A percentile compares a stretch with the other conserved stretches of the same genome.
phyloP scores from a whole-genome alignment of 176 grass and related monocot genomes.

The Echinochloa phyllopogon region DNA sequence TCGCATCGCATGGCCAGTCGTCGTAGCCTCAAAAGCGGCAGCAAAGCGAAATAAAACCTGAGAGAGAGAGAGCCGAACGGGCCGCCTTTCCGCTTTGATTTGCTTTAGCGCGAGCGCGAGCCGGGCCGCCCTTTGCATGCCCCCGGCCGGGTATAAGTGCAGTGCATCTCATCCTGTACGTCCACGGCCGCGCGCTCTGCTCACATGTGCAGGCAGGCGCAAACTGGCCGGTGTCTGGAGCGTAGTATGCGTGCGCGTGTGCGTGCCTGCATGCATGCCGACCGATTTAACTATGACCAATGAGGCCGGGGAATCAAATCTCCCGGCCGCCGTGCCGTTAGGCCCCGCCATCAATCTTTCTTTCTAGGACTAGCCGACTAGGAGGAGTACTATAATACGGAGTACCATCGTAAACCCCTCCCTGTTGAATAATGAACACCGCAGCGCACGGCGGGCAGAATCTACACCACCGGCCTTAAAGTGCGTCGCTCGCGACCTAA shows the following conservation, averaged over 20 bases:
- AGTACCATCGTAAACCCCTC: no score
- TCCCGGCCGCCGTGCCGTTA: not conserved
- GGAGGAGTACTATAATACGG: no score
- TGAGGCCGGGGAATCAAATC: conserved; percentile 3
- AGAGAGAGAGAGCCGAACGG: conserved; percentile 13
- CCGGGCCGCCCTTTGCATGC: not conserved
- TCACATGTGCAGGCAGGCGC: not conserved
- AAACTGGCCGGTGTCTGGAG: no score
- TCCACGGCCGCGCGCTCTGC: not conserved
- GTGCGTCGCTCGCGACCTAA: conserved; percentile 33
- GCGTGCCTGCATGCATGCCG: conserved; percentile 3
- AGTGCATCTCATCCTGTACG: no score
- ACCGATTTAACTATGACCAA: conserved; percentile 27
- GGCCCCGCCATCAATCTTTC: not conserved
- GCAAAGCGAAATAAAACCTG: conserved; percentile 7
- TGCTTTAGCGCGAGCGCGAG: not conserved
- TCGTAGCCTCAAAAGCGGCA: conserved; percentile 13
- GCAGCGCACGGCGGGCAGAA: conserved; percentile 2
- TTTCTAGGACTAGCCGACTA: not conserved
- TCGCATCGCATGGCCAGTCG: not conserved
- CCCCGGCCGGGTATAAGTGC: no score
- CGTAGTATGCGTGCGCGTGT: not conserved
- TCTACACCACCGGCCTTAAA: conserved; percentile 9
- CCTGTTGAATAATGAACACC: not conserved
- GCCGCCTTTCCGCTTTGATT: not conserved